Base-by-base conservation (phyloP, 345 rosid genomes). In the Trapa bicornis region DNA sequence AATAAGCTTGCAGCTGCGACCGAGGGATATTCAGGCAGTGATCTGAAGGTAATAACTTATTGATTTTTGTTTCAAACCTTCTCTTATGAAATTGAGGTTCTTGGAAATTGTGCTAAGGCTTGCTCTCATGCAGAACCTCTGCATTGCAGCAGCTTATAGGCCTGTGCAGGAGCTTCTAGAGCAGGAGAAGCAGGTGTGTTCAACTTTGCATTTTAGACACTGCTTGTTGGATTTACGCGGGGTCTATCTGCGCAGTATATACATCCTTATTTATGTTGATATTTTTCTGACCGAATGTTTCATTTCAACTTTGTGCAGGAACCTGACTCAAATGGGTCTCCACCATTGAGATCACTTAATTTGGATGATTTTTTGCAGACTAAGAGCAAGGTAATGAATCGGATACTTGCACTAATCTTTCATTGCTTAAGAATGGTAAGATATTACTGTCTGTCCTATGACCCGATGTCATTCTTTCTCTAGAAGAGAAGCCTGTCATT, bases 1-100 rank as follows among this genome's bases (percentile, higher is more conserved):
- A 80, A 86, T 47, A 78, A 83, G 74, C 96, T 95, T 67, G 99
- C 97, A 68, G 83, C 75, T 74, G 89, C 75, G 62, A 89, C 97
- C 8, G 96, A 89, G 69, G 99, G 99, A 71, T 95, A 95, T 74
- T 95, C 97, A 58, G 99, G 99, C 60, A 95, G 99, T 73, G 99
- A 95, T 83, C 80, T 95, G 65, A 95, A 95, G 99, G 99, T 94
- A 77, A 65, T 64, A 50, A 65, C 42, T 47, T 11, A 43, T 29
- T 11, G 37, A 39, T 22, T 5, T 11, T 66, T 8, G 39, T 50
- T 52, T 36, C 33, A 22, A 11, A 50, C 60, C 69, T 16, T 57
- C 61, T 53, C 45, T 68, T 71, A 16, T 17, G 57, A 37, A 15
- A 12, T 37, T 35, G 69, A 41, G 57, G 74, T 37, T 39, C 33